Conservation (phyloP, 352 stramenopile species). For the Phytophthora tentaculata region DNA sequence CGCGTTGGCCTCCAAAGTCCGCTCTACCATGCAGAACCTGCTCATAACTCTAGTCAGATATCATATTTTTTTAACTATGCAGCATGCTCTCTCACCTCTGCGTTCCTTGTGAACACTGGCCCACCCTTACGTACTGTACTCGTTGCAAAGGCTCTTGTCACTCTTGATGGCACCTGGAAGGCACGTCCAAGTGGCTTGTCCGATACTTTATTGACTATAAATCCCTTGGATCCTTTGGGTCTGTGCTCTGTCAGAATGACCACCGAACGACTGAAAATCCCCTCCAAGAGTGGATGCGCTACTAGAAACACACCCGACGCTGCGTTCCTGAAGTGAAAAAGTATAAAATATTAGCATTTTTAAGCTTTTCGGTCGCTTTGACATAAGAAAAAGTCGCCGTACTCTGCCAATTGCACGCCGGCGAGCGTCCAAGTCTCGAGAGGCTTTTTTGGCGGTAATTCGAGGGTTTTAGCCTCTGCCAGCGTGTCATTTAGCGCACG, state of each 20-base stretch:
- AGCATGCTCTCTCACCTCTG: too few species aligned
- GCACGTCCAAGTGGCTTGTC: slow-evolving; percentile 56
- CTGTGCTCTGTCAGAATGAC: slow-evolving; percentile 79
- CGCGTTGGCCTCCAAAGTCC: slow-evolving; percentile 66
- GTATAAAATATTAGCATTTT: not conserved
- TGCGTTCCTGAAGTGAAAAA: slow-evolving; percentile 34
- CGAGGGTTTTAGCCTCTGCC: slow-evolving; percentile 44
- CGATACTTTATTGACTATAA: slow-evolving; percentile 77
- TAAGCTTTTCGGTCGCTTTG: not conserved
- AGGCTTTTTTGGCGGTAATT: slow-evolving; percentile 28
- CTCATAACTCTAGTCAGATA: not conserved
- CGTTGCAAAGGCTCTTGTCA: slow-evolving; percentile 64
- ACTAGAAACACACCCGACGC: slow-evolving; percentile 73
- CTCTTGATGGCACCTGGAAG: slow-evolving; percentile 68
- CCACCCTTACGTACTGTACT: slow-evolving; percentile 68
- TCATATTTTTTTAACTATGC: not conserved
- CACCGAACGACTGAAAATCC: slow-evolving; percentile 77
- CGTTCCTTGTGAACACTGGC: slow-evolving; percentile 65
- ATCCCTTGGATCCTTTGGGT: slow-evolving; percentile 59
- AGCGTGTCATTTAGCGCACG: slow-evolving; percentile 67
- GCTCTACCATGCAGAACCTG: slow-evolving; percentile 66
- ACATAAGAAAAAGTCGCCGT: slow-evolving; percentile 6
- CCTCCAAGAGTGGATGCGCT: slow-evolving; percentile 72
- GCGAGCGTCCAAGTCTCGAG: slow-evolving; percentile 23
- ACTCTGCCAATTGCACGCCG: slow-evolving; percentile 55